Evolutionary conservation across 257 asterid genomes (phyloP).

Genomic region (Forsythia suspensa): DNA sequence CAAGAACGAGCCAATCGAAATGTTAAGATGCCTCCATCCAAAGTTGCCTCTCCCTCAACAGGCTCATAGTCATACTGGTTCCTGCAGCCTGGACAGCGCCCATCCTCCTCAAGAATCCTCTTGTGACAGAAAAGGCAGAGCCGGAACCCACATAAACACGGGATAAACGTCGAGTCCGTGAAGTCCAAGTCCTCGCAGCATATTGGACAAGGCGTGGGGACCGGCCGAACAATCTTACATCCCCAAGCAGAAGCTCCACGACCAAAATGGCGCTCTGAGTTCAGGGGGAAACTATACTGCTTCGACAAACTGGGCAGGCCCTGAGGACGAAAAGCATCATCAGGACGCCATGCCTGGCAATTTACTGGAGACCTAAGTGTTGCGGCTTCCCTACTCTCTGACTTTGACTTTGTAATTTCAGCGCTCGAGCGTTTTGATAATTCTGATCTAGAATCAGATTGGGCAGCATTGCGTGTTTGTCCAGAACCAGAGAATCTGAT

Average conservation of each 20-base stretch:
- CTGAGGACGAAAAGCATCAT: constrained; percentile 84
- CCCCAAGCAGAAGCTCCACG: constrained; percentile 58
- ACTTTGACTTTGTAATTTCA: constrained; percentile 31
- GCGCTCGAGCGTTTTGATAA: constrained; percentile 16
- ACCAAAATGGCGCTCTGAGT: constrained; percentile 50
- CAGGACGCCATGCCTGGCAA: constrained; percentile 78
- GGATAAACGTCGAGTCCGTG: constrained; percentile 80
- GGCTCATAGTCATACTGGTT: constrained; percentile 53
- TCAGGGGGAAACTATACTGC: constrained; percentile 59
- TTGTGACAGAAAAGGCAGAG: constrained; percentile 98
- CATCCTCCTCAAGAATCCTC: constrained; percentile 86
- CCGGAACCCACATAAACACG: constrained; percentile 89
- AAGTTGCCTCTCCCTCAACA: constrained; percentile 50
- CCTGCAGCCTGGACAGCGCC: constrained; percentile 96
- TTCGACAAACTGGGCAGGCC: constrained; percentile 78
- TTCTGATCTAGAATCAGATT: constrained; percentile 24
- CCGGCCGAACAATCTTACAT: constrained; percentile 41
- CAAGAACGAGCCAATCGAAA: constrained; percentile 56
- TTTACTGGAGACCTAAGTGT: constrained; percentile 34
- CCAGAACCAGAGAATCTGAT: constrained; percentile 25
- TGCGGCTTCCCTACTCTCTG: constrained; percentile 37
- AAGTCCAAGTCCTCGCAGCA: constrained; percentile 87
- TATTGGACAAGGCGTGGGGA: constrained; percentile 74
- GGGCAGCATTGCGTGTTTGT: constrained; percentile 24
- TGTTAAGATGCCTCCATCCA: constrained; percentile 56